These are phyloP conservation scores for Saccharomycopsis fermentans DNA, from an alignment of 805 yeast species.

Conservation along the genomic window DNA sequence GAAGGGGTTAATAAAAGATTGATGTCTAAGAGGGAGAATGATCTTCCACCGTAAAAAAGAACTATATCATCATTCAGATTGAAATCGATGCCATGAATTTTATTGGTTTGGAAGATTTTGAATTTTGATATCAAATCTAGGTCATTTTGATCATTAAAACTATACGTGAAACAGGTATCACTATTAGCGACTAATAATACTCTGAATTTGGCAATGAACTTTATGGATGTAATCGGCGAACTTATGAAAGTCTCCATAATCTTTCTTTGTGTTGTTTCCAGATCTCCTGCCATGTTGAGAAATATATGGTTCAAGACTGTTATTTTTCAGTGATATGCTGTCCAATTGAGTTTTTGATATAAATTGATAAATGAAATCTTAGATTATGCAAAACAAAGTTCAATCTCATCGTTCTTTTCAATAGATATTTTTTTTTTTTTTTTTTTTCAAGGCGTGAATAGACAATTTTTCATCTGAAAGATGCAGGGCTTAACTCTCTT, in stretches of 20 bases:
- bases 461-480: too few relatives aligned
- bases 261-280: not conserved
- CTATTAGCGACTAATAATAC: not conserved
- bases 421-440: too few relatives aligned
- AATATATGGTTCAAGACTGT: too few relatives aligned
- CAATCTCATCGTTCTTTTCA: too few relatives aligned
- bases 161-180: not conserved
- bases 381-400: too few relatives aligned
- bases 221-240: not conserved
- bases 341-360: too few relatives aligned
- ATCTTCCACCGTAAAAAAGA: constrained; percentile 62
- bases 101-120: constrained; percentile 56
- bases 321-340: too few relatives aligned
- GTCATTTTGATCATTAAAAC: not conserved
- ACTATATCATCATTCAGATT: constrained; percentile 16
- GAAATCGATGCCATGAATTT: constrained; percentile 63
- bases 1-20: constrained; percentile 23
- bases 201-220: not conserved
- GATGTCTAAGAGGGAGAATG: constrained; percentile 38
- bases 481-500: too few relatives aligned
- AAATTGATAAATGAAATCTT: too few relatives aligned
- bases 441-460: too few relatives aligned
- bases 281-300: not conserved
- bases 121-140: constrained; percentile 7
- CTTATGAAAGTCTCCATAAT: not conserved